Evolutionary conservation across 371 early-diverging fungal genomes (phyloP).

Genomic region (Saksenaea vasiformis): DNA sequence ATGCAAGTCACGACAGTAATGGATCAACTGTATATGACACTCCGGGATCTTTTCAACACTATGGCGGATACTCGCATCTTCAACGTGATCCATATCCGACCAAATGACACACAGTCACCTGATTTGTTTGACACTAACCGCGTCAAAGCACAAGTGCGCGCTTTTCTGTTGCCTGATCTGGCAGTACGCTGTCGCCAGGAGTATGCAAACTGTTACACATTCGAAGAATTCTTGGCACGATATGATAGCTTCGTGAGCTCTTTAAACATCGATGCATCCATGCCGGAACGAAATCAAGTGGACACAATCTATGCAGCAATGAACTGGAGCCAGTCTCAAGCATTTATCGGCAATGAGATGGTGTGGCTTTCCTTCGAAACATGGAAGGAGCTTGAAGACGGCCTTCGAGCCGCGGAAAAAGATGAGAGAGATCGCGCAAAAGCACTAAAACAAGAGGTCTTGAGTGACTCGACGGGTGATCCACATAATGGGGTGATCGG

Average conservation of each 20-base stretch:
- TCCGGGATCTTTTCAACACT: conserved; percentile 68
- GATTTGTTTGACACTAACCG: conserved; percentile 45
- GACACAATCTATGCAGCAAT: conserved; percentile 29
- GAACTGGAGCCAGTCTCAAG: conserved; percentile 28
- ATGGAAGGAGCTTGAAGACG: conserved; percentile 77
- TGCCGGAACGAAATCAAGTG: conserved; percentile 21
- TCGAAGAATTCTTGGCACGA: conserved; percentile 59
- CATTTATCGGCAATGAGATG: conserved; percentile 51
- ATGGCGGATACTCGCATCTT: conserved; percentile 77
- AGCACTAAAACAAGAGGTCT: conserved; percentile 5
- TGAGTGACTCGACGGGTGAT: background rate
- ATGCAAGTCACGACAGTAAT: conserved; percentile 59
- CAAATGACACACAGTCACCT: conserved; percentile 64
- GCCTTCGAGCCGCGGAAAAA: conserved; percentile 68
- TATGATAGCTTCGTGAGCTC: conserved; percentile 33
- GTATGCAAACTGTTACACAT: conserved; percentile 57
- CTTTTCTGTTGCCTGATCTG: conserved; percentile 61
- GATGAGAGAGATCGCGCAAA: conserved; percentile 51
- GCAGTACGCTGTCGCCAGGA: conserved; percentile 50
- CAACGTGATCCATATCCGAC: conserved; percentile 79
- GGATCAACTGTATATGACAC: conserved; percentile 60
- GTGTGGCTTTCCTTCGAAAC: conserved; percentile 65
- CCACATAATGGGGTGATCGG: background rate
- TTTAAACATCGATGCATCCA: conserved; percentile 23
- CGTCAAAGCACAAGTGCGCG: conserved; percentile 62